Conservation (phyloP, 306 rosid genomes). For the Hippophae rhamnoides region DNA sequence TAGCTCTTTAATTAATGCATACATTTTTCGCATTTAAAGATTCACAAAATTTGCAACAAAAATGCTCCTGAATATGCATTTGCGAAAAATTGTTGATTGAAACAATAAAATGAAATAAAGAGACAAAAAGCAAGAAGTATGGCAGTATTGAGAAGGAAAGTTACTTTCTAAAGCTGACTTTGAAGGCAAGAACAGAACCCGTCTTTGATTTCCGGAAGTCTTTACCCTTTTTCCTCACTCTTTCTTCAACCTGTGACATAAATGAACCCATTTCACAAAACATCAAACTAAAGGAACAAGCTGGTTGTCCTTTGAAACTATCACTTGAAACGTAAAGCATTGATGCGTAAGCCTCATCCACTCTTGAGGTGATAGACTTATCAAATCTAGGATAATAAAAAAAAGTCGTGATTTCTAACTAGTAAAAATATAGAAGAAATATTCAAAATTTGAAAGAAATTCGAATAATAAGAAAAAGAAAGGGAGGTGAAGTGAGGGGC, state of each 20-base stretch:
- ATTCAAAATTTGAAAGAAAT: not conserved
- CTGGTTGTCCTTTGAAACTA: no score
- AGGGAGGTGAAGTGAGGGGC: not conserved
- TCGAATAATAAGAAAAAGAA: not conserved
- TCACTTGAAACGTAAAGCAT: no score
- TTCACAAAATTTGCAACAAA: not conserved
- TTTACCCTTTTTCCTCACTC: slow-evolving; percentile 70
- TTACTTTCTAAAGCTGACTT: slow-evolving; percentile 96
- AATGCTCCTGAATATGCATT: slow-evolving; percentile 5
- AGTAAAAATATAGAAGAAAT: not conserved
- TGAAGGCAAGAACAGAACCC: slow-evolving; percentile 80
- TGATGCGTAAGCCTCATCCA: no score
- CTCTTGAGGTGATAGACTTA: no score
- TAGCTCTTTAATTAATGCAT: not conserved
- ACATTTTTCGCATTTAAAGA: no score
- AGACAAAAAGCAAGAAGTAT: not conserved
- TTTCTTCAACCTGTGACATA: slow-evolving; percentile 54
- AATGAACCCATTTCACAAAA: not conserved
- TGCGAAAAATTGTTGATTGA: not conserved
- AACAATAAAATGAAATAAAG: not conserved
- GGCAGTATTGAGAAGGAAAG: slow-evolving; percentile 5
- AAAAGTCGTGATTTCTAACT: not conserved
- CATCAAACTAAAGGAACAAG: not conserved
- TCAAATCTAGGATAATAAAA: not conserved
- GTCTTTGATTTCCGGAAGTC: slow-evolving; percentile 71